phyloP scores from a whole-genome alignment of 2,329 filamentous ascomycete genomes.

The Ilyonectria robusta region DNA sequence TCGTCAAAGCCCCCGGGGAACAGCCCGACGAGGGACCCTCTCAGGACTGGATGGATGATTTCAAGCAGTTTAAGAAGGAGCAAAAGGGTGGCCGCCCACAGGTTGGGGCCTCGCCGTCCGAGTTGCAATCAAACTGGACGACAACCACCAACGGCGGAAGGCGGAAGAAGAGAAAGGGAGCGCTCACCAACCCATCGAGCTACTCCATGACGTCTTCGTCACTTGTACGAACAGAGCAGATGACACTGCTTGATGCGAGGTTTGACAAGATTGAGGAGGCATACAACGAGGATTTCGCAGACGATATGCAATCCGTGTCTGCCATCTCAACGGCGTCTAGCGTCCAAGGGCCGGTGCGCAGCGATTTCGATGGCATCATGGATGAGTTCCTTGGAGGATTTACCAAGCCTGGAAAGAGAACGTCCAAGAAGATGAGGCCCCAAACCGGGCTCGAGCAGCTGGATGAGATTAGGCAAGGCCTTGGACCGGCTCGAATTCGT shows the following conservation, averaged over 20 bases:
- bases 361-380: constrained; percentile 90
- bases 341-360: constrained; percentile 76
- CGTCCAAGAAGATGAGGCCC: constrained; percentile 84
- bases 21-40: constrained; percentile 74
- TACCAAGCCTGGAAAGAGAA: constrained; percentile 79
- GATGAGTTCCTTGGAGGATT: constrained; percentile 91
- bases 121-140: constrained; percentile 79
- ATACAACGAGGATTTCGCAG: constrained; percentile 69
- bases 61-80: constrained; percentile 94
- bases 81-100: constrained; percentile 64
- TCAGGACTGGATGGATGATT: constrained; percentile 91
- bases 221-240: constrained; percentile 87
- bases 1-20: constrained; percentile 61
- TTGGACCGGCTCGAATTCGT: constrained; percentile 81
- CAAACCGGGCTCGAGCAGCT: constrained; percentile 89
- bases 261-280: constrained; percentile 93
- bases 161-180: constrained; percentile 95
- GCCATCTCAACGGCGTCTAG: constrained; percentile 75
- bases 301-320: constrained; percentile 70
- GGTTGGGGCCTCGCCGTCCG: constrained; percentile 67
- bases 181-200: constrained; percentile 86
- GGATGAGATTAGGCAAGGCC: constrained; percentile 86
- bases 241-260: constrained; percentile 86
- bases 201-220: constrained; percentile 96
- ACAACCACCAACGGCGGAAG: constrained; percentile 85